Base-by-base conservation (phyloP, 495 filamentous ascomycete species). In the Schizothecium vesticola region DNA sequence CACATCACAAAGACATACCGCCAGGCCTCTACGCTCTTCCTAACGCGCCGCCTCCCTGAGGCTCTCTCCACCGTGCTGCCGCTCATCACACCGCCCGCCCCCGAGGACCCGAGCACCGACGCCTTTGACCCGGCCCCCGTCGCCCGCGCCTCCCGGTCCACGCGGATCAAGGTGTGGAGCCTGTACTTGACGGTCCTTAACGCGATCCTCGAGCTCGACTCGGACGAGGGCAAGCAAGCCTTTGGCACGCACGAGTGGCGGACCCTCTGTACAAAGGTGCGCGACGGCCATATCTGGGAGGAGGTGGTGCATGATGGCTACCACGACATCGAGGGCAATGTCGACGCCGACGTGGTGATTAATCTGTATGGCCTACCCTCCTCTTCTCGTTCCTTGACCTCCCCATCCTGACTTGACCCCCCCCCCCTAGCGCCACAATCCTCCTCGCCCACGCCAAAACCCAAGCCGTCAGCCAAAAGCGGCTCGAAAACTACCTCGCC, bases 111-210 rank as follows among this genome's bases (percentile, higher is more conserved):
- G 11, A 71, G 77, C 57, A 75, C 73, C 67, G 56, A 71, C 10
- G 68, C 72, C 36, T 69, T 69, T 59, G 85, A 85, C 67, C 78
- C 82, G 29, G 90, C 92, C 56, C 91, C 91, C 3, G 88, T 97
- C 62, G 87, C 88, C 63, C 83, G 81, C 69, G 91, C 90, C 65
- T 91, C 90, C 60, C 84, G 88, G 63, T 89, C 87, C 55, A 92
- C 90, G 67, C 84, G 94, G 69, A 92, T 97, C 79, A 98, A 97
- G 77, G 88, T 97, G 65, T 99, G 96, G 96, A 96, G 92, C 78
- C 84, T 99, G 71, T 98, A 98, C 77, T 86, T 98, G 62, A 96
- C 93, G 0, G 87, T 98, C 25, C 84, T 98, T 36, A 96, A 97
- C 79, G 91, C 91, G 25, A 90, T 97, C 59, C 83, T 94, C 43